Evolutionary conservation across 2,329 filamentous ascomycete genomes (phyloP), one percentile per base, ranked within the genome.

Genomic region (Blastomyces parvus): DNA sequence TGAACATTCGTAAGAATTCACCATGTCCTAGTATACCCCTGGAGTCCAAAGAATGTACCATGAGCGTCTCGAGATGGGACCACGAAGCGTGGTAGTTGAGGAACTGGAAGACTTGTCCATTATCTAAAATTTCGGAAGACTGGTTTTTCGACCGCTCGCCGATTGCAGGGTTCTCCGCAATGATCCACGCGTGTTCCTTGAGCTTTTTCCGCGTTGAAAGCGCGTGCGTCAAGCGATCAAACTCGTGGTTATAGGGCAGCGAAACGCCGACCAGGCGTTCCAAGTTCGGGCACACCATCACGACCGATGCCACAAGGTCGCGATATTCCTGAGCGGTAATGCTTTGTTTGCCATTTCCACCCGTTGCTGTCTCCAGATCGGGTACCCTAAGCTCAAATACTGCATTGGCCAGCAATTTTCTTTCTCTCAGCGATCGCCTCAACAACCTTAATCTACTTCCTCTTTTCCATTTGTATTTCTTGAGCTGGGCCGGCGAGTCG

Each of bases 221-320:
- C 2, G 83, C 82, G 68, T 85, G 78, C 13, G 79, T 82, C 25
- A 84, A 70, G 25, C 82, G 79, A 68, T 84, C 81, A 65, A 82
- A 84, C 42, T 80, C 75, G 63, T 83, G 81, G 48, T 77, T 76
- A 67, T 82, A 83, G 2, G 80, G 77, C n/a, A 81, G 73, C 59
- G 79, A 77, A 63, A 84, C 80, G 6, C 83, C 84, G 40, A 79
- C 70, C 8, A 86, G 71, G 33, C 78, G 77, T 70, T 86, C 82
- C 27, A 86, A 71, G 64, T 82, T 83, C 8, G 83, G 82, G 67
- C 83, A 86, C 2, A 80, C 79, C 79, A 84, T 83, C 40, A 86
- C 81, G 46, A 86, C 74, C 0, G 83, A 84, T 6, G 82, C 81
- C 22, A 85, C 71, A 22, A 81, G 64, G 63, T 83, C 80, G 53